These are phyloP conservation scores for Teunomyces stri DNA, from an alignment of 805 yeast species.

Conservation along the genomic window DNA sequence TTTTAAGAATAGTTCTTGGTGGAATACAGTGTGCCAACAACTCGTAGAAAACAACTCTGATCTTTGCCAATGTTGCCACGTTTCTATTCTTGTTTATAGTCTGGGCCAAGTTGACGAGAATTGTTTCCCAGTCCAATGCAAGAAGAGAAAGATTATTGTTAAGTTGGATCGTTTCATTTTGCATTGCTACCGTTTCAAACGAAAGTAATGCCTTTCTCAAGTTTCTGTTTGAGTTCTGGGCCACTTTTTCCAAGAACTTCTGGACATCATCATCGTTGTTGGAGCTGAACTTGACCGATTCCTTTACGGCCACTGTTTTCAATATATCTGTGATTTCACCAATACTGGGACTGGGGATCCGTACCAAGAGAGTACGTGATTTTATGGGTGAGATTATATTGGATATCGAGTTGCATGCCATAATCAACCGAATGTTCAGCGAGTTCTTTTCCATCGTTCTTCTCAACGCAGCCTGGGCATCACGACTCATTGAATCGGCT, in stretches of 20 bases:
- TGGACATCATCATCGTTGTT: constrained; percentile 32
- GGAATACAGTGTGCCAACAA: constrained; percentile 92
- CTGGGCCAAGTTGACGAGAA: constrained; percentile 62
- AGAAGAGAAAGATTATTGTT: constrained; percentile 49
- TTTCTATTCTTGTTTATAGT: constrained; percentile 60
- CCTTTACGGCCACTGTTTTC: constrained; percentile 58
- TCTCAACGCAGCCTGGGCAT: constrained; percentile 94
- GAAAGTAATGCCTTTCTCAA: constrained; percentile 74
- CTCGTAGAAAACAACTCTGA: constrained; percentile 75
- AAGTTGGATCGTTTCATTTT: constrained; percentile 50
- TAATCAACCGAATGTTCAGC: constrained; percentile 74
- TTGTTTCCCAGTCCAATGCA: constrained; percentile 87
- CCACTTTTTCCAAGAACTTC: constrained; percentile 49
- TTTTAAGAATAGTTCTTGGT: constrained; percentile 73
- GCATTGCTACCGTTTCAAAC: constrained; percentile 79
- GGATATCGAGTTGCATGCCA: constrained; percentile 87
- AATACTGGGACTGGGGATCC: constrained; percentile 77
- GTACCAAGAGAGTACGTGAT: constrained; percentile 84
- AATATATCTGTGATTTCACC: constrained; percentile 60
- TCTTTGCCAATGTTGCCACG: constrained; percentile 58
- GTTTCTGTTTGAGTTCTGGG: constrained; percentile 61
- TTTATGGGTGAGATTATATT: constrained; percentile 91
- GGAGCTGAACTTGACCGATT: constrained; percentile 36
- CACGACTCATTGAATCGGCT: constrained; percentile 85
- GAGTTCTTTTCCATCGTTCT: constrained; percentile 96